Base-by-base conservation (phyloP, 129 eudicot genomes). In the Smallanthus sonchifolius region DNA sequence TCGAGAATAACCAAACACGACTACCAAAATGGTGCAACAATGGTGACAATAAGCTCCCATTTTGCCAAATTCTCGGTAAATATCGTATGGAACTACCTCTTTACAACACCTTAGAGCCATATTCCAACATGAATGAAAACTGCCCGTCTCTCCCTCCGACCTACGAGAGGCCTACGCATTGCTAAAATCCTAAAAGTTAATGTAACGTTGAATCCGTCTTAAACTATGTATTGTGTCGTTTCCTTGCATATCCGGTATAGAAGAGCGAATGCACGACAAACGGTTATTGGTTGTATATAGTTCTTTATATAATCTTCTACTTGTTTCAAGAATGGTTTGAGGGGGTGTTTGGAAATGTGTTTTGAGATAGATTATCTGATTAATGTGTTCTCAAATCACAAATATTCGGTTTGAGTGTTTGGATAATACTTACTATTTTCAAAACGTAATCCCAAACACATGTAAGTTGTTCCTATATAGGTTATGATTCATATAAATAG, bases 21-120 rank as follows among this genome's bases (percentile, higher is more conserved):
- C 84, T 95, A 57, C 97, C 99, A 9, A 75, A 73, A 8, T 95
- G 99, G 99, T 95, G 99, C 84, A 89, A 86, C 87, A 85, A 81
- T 43, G 92, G 84, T 40, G 83, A 79, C 9, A 84, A 87, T 60
- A 39, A 72, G 81, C 84, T 85, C 19, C 90, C 88, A 2, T 95
- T 95, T 59, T 95, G 99, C 86, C 99, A 95, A 85, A 95, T 95
- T 44, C 92, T 95, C 15, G 99, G 99, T 10, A 94, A 95, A 81
- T 95, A 91, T 77, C 92, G 83, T 36, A 91, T 95, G 99, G 99
- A 95, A 72, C 57, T 95, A 64, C 99, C 99, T 5, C 66, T 71
- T 1, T 95, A 88, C 82, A 95, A 95, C 86, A 95, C 99, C 30
- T 65, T 95, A 75, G 96, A 88, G 86, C 90, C 97, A 20, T 95